Percentiles rank a stretch among this genome's conserved stretches.
Conservation (phyloP, 345 rosid genomes). For the Mallotus nudiflorus region DNA sequence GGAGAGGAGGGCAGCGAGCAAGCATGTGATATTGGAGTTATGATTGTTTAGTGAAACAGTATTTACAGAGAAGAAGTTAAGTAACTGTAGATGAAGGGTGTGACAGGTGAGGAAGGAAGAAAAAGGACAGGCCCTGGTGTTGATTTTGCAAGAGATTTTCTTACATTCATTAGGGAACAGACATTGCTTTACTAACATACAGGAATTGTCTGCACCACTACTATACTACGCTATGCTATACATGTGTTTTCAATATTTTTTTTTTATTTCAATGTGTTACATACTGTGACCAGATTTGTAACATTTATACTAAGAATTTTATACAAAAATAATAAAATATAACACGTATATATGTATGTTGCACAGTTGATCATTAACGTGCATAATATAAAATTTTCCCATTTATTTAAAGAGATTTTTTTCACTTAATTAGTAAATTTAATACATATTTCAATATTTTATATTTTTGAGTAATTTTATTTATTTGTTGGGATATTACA, state of each 20-base stretch:
- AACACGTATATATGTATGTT: too few relatives aligned
- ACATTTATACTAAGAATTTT: too few relatives aligned
- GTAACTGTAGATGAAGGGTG: constrained; percentile 22
- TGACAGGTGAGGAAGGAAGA: neutral
- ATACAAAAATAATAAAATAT: too few relatives aligned
- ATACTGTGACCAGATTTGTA: too few relatives aligned
- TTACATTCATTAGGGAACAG: constrained; percentile 27
- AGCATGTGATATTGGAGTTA: constrained; percentile 6
- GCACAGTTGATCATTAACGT: too few relatives aligned
- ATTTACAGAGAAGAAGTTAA: constrained; percentile 18
- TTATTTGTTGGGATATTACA: too few relatives aligned
- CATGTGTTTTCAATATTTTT: neutral
- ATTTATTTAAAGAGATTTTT: too few relatives aligned
- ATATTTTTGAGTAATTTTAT: too few relatives aligned
- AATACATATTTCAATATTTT: too few relatives aligned
- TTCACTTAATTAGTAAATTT: too few relatives aligned
- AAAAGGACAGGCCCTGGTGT: constrained; percentile 5
- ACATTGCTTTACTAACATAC: constrained; percentile 26
- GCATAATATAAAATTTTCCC: too few relatives aligned
- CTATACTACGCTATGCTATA: too few relatives aligned
- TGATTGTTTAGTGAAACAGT: neutral
- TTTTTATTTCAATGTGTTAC: neutral
- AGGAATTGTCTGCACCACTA: constrained; percentile 31
- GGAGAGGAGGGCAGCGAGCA: neutral
- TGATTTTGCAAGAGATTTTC: constrained; percentile 45